Evolutionary conservation across 148 eudicot genomes (phyloP).

Genomic region (Pharnaceum exiguum): DNA sequence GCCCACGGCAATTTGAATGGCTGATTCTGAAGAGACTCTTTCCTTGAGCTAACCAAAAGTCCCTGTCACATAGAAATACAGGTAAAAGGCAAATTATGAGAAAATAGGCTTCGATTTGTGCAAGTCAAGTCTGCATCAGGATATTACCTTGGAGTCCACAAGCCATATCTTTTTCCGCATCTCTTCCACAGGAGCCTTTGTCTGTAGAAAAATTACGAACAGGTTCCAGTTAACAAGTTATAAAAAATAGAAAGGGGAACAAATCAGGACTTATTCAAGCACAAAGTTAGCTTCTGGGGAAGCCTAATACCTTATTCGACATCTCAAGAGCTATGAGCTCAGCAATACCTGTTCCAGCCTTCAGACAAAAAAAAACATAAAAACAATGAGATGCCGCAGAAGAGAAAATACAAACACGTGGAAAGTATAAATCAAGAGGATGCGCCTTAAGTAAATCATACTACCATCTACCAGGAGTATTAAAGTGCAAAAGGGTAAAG

Average conservation of each 20-base stretch:
- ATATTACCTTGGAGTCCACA: slow-evolving; percentile 81
- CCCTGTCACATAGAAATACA: slow-evolving; percentile 37
- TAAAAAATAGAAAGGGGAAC: not conserved
- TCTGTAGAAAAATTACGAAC: slow-evolving; percentile 29
- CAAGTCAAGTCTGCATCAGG: not conserved
- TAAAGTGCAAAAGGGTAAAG: too few relatives aligned
- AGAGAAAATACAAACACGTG: not conserved
- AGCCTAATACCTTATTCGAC: slow-evolving; percentile 54
- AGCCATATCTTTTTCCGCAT: slow-evolving; percentile 87
- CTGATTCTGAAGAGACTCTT: slow-evolving; percentile 76
- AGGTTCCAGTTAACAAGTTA: not conserved
- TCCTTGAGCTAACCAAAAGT: slow-evolving; percentile 66
- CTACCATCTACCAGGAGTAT: too few relatives aligned
- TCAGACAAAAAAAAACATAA: slow-evolving; percentile 16
- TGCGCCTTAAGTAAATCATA: too few relatives aligned
- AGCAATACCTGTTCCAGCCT: slow-evolving; percentile 98
- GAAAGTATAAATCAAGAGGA: too few relatives aligned
- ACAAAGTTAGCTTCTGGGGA: not conserved
- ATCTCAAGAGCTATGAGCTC: slow-evolving; percentile 91
- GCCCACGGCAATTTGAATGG: slow-evolving; percentile 88
- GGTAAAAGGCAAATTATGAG: not conserved
- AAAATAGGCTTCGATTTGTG: not conserved
- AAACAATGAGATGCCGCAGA: slow-evolving; percentile 11
- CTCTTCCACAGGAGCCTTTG: slow-evolving; percentile 60
- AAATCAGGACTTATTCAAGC: not conserved